These are phyloP conservation scores for Euphorbia tirucalli DNA, from an alignment of 345 rosid genomes.

Conservation along the genomic window DNA sequence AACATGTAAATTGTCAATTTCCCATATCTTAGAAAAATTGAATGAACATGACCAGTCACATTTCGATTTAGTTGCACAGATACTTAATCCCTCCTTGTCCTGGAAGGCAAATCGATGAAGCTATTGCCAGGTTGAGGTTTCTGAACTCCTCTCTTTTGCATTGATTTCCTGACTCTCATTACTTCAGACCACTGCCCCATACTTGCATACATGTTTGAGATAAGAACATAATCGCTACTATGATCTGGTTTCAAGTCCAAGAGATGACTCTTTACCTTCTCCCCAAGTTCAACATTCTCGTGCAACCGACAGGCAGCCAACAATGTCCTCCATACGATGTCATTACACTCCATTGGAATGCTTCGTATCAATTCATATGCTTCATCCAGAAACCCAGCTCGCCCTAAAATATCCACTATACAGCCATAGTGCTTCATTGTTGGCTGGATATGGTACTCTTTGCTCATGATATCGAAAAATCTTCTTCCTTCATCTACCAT, in stretches of 20 bases:
- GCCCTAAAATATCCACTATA: constrained; percentile 44
- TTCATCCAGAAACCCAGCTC: constrained; percentile 43
- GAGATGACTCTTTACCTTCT: constrained; percentile 27
- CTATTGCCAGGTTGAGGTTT: constrained; percentile 43
- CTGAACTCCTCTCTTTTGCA: constrained; percentile 24
- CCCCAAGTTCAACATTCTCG: constrained; percentile 37
- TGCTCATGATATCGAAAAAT: constrained; percentile 37
- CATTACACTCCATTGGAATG: constrained; percentile 35
- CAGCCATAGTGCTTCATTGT: constrained; percentile 41
- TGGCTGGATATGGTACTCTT: constrained; percentile 30
- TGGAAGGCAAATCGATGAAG: constrained; percentile 7
- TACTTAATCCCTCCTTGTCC: background rate
- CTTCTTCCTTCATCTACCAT: constrained; percentile 42
- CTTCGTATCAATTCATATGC: constrained; percentile 34
- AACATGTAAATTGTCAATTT: too few species aligned
- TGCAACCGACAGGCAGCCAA: constrained; percentile 37
- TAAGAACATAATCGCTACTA: constrained; percentile 39
- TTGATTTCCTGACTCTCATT: constrained; percentile 28
- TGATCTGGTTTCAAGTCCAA: constrained; percentile 35
- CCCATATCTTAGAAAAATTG: too few species aligned
- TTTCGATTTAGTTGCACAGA: too few species aligned
- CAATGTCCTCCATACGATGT: constrained; percentile 40
- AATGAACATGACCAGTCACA: too few species aligned
- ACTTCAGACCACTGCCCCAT: constrained; percentile 36
- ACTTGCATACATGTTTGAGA: constrained; percentile 39